These are phyloP conservation scores for Symbiotaphrina buchneri DNA, from an alignment of 495 filamentous ascomycete genomes.

Conservation along the genomic window DNA sequence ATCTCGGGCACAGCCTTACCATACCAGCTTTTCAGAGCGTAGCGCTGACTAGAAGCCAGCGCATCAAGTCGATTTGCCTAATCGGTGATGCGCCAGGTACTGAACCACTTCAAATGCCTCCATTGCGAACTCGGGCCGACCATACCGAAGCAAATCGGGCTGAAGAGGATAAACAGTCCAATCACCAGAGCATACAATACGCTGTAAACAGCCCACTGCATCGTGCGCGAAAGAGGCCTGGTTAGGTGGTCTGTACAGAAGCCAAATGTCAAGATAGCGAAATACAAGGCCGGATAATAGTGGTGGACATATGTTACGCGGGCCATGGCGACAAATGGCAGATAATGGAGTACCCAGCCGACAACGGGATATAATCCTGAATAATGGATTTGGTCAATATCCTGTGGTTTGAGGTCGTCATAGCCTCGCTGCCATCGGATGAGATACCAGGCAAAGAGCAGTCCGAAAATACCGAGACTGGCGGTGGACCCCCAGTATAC, in stretches of 20 bases:
- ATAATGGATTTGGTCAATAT: conserved; percentile 89
- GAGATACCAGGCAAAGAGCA: conserved; percentile 62
- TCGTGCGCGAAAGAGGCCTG: conserved; percentile 29
- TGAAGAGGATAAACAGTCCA: conserved; percentile 70
- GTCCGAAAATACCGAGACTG: conserved; percentile 45
- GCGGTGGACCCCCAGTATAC: conserved; percentile 90
- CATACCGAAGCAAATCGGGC: conserved; percentile 95
- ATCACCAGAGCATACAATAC: conserved; percentile 49
- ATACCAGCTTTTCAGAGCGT: no score
- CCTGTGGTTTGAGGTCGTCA: conserved; percentile 50
- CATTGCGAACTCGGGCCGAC: conserved; percentile 63
- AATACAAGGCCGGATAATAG: conserved; percentile 98
- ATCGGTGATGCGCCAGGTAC: conserved; percentile 40
- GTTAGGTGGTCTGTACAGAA: conserved; percentile 76
- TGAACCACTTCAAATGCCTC: conserved; percentile 82
- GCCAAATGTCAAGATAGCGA: conserved; percentile 73
- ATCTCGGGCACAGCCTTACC: no score
- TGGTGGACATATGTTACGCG: conserved; percentile 98
- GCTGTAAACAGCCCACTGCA: conserved; percentile 40
- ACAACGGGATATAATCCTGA: conserved; percentile 75
- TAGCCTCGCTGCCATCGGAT: conserved; percentile 94
- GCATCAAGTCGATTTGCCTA: no score
- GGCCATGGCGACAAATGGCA: conserved; percentile 92
- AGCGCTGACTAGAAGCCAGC: neutral
- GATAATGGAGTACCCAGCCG: conserved; percentile 89